phyloP scores from a whole-genome alignment of 495 filamentous ascomycete genomes.

The Clavariopsis aquatica region DNA sequence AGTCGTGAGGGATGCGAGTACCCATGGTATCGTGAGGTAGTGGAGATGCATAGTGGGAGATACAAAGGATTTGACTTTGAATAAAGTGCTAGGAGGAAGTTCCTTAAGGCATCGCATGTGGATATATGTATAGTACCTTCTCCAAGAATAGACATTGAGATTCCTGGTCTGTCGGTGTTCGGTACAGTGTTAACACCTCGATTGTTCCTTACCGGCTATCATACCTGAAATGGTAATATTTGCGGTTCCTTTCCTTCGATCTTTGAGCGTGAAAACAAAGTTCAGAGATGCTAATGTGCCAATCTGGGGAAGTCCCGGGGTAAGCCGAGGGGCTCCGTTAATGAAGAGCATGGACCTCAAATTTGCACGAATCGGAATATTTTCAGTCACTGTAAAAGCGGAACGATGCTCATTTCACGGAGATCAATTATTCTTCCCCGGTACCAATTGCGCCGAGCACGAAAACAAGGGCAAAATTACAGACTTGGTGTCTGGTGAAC shows the following conservation, averaged over 20 bases:
- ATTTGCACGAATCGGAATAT: constrained; percentile 4
- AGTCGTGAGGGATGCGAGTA: not conserved
- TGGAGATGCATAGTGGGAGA: not conserved
- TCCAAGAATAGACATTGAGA: not conserved
- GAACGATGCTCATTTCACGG: not conserved
- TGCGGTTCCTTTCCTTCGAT: not conserved
- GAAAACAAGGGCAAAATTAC: not conserved
- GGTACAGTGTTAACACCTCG: not conserved
- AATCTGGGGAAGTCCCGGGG: not conserved
- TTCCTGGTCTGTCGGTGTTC: not conserved
- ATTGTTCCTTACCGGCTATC: not conserved
- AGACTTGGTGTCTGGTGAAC: too few species aligned
- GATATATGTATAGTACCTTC: not conserved
- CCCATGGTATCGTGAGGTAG: not conserved
- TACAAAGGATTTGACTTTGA: too few species aligned
- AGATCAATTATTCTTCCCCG: not conserved
- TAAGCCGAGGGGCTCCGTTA: not conserved
- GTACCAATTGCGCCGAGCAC: not conserved
- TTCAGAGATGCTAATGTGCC: not conserved
- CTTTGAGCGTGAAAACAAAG: not conserved
- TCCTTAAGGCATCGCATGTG: not conserved
- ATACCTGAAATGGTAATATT: not conserved
- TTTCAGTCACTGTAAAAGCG: not conserved
- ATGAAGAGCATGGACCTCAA: not conserved
- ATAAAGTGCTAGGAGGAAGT: too few species aligned